These are phyloP conservation scores for Triticum monococcum DNA, from an alignment of 176 grass and related monocot genomes.

Conservation along the genomic window DNA sequence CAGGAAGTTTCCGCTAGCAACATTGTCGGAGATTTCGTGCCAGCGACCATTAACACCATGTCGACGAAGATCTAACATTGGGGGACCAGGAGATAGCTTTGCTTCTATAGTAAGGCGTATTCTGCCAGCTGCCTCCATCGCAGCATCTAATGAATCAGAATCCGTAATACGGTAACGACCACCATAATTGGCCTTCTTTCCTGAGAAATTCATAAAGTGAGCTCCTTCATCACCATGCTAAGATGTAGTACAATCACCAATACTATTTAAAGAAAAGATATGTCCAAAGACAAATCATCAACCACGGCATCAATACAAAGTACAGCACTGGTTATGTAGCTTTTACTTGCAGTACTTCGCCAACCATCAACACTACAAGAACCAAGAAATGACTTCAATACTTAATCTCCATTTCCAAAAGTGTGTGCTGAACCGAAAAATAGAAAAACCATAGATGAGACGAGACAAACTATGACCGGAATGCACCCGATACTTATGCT, in stretches of 20 bases:
- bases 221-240: neutral
- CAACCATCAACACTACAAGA: conserved; percentile 8
- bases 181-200: conserved; percentile 74
- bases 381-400: neutral
- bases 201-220: conserved; percentile 34
- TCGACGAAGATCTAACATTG: conserved; percentile 88
- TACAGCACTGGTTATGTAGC: neutral
- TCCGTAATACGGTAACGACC: conserved; percentile 91
- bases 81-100: conserved; percentile 92
- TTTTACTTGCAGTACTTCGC: conserved; percentile 9
- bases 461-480: conserved; percentile 4
- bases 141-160: conserved; percentile 80
- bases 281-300: neutral
- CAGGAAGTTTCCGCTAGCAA: conserved; percentile 95
- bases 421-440: neutral
- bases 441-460: neutral
- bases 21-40: conserved; percentile 81
- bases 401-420: conserved; percentile 10
- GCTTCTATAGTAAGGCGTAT: conserved; percentile 85
- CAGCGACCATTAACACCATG: conserved; percentile 87
- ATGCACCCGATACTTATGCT: neutral
- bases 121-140: conserved; percentile 87
- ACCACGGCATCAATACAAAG: neutral
- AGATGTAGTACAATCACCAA: conserved; percentile 6
- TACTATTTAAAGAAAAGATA: conserved; percentile 7